Conservation (phyloP, 768 basidiomycete species). For the Hygrophorus pudorinus region DNA sequence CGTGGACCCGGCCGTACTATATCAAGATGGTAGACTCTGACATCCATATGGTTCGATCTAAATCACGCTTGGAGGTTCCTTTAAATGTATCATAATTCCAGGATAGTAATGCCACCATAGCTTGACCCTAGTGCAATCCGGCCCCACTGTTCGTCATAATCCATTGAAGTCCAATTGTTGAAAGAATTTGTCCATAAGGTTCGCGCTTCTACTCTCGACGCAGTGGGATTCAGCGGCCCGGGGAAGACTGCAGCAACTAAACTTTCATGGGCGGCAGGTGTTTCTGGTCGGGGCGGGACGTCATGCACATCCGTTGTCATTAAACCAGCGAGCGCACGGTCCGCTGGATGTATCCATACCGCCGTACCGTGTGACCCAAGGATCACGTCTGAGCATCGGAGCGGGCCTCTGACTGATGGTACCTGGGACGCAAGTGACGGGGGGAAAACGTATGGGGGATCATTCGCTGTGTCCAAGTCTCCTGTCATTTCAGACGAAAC, state of each 20-base stretch:
- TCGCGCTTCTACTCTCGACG: constrained; percentile 4
- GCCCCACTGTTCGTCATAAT: constrained; percentile 51
- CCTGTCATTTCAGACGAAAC: constrained; percentile 2
- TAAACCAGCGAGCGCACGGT: constrained; percentile 30
- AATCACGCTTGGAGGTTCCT: constrained; percentile 11
- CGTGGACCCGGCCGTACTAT: too few relatives aligned
- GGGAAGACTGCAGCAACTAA: constrained; percentile 44
- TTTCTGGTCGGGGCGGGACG: constrained; percentile 11
- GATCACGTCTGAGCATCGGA: constrained; percentile 43
- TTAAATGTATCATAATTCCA: constrained; percentile 20
- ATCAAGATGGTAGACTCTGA: too few relatives aligned
- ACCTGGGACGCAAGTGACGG: constrained; percentile 29
- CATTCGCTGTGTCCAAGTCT: constrained; percentile 1
- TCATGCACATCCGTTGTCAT: constrained; percentile 13
- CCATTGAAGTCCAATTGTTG: constrained; percentile 46
- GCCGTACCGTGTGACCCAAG: constrained; percentile 50
- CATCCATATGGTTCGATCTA: too few relatives aligned
- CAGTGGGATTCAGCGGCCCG: constrained; percentile 26
- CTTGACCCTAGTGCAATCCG: constrained; percentile 42
- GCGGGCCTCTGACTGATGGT: constrained; percentile 35
- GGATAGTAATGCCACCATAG: constrained; percentile 34
- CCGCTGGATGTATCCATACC: constrained; percentile 51
- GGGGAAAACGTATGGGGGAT: constrained; percentile 36
- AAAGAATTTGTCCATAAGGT: constrained; percentile 18
- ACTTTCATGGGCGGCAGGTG: constrained; percentile 20